Conservation (phyloP, 768 basidiomycete species). For the Panellus pusillus region DNA sequence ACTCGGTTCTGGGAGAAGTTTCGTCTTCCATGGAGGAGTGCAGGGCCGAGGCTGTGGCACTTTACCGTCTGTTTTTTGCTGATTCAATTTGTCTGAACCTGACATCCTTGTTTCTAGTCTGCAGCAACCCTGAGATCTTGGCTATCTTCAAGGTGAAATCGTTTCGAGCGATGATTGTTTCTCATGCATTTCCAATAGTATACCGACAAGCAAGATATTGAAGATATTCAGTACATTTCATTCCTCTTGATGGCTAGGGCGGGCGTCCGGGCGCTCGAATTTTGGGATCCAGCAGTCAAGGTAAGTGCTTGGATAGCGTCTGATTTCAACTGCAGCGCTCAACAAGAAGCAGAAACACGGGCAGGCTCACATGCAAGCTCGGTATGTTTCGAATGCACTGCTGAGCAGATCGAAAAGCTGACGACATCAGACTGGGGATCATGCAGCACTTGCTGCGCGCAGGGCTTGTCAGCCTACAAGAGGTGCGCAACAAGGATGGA, state of each 20-base stretch:
- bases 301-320: neutral
- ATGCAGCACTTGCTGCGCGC: slow-evolving; percentile 73
- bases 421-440: slow-evolving; percentile 66
- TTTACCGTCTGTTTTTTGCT: slow-evolving; percentile 58
- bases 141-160: slow-evolving; percentile 71
- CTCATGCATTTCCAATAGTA: slow-evolving; percentile 45
- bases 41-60: slow-evolving; percentile 84
- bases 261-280: slow-evolving; percentile 77
- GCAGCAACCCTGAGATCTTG: slow-evolving; percentile 72
- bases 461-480: slow-evolving; percentile 70
- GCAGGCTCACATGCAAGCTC: slow-evolving; percentile 89
- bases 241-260: slow-evolving; percentile 87
- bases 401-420: neutral
- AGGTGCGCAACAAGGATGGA: slow-evolving; percentile 57
- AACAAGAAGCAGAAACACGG: slow-evolving; percentile 63
- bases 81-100: neutral
- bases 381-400: slow-evolving; percentile 42
- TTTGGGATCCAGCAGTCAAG: slow-evolving; percentile 70
- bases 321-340: neutral
- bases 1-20: slow-evolving; percentile 80
- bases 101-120: slow-evolving; percentile 44
- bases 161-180: neutral
- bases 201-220: slow-evolving; percentile 61
- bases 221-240: slow-evolving; percentile 78
- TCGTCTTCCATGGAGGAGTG: slow-evolving; percentile 93